A percentile compares a stretch with the other conserved stretches of the same genome.
phyloP scores from a whole-genome alignment of 352 stramenopile genomes.

The Phytophthora meadii region DNA sequence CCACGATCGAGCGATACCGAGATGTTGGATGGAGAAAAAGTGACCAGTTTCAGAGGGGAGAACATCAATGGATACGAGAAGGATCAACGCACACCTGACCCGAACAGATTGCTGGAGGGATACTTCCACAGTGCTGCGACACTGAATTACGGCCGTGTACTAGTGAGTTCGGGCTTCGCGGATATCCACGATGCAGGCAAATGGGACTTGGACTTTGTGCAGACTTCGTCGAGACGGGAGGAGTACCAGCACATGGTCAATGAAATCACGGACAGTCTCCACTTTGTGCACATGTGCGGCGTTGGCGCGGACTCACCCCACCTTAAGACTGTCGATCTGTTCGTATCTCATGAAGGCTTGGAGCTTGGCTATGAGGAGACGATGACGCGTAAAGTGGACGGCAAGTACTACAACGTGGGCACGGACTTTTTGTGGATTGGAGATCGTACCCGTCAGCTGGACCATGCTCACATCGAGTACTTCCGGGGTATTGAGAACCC shows the following conservation, averaged over 20 bases:
- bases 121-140: slow-evolving; percentile 98
- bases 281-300: slow-evolving; percentile 96
- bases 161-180: slow-evolving; percentile 95
- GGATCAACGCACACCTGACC: slow-evolving; percentile 94
- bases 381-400: slow-evolving; percentile 94
- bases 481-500: slow-evolving; percentile 98
- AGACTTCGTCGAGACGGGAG: slow-evolving; percentile 93
- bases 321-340: slow-evolving; percentile 97
- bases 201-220: slow-evolving; percentile 99
- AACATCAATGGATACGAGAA: slow-evolving; percentile 98
- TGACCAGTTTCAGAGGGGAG: slow-evolving; percentile 97
- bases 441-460: slow-evolving; percentile 97
- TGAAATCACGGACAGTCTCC: slow-evolving; percentile 97
- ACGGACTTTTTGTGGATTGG: slow-evolving; percentile 99
- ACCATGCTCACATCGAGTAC: slow-evolving; percentile 99
- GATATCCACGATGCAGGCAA: slow-evolving; percentile 97
- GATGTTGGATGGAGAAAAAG: slow-evolving; percentile 92
- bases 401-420: slow-evolving; percentile 98
- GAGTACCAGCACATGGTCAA: slow-evolving; percentile 96
- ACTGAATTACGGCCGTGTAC: slow-evolving; percentile 97
- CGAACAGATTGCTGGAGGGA: slow-evolving; percentile 94
- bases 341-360: slow-evolving; percentile 98
- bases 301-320: slow-evolving; percentile 90
- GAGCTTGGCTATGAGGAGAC: slow-evolving; percentile 98
- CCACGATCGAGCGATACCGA: slow-evolving; percentile 95